Percentiles rank a stretch among this genome's conserved stretches.
Conservation (phyloP, 805 yeast species). For the Lipomyces lipofer region DNA sequence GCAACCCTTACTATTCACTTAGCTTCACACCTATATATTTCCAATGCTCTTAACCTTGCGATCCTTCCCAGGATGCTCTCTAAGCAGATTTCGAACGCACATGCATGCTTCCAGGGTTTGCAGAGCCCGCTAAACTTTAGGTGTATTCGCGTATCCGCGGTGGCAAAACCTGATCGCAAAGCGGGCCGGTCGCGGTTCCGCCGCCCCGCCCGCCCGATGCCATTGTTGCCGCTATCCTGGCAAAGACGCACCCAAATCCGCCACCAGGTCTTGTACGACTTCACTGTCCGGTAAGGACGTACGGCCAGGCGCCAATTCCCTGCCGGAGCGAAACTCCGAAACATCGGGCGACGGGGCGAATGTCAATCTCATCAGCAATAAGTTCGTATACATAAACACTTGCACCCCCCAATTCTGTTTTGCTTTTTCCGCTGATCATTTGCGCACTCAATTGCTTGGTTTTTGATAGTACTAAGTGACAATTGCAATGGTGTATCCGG, state of each 20-base stretch:
- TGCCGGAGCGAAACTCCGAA: not conserved
- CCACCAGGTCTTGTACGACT: not conserved
- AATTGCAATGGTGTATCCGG: slow-evolving; percentile 48
- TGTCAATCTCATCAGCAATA: not conserved
- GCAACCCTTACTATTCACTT: too few species aligned
- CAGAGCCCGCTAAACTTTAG: too few species aligned
- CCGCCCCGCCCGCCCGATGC: not conserved
- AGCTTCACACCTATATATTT: too few species aligned
- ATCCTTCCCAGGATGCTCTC: too few species aligned
- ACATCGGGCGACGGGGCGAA: not conserved
- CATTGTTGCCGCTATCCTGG: not conserved
- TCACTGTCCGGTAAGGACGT: not conserved
- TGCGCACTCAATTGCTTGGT: not conserved
- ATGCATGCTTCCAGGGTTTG: too few species aligned
- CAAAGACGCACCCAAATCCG: not conserved
- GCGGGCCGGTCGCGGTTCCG: not conserved
- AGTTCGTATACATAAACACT: not conserved
- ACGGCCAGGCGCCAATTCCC: not conserved
- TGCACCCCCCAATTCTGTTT: not conserved
- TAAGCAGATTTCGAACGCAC: too few species aligned
- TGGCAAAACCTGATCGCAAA: not conserved
- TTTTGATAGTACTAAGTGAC: not conserved
- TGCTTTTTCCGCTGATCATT: not conserved
- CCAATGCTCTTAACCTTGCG: too few species aligned
- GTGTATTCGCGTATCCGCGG: not conserved